Conservation (phyloP, 2,329 filamentous ascomycete genomes). For the Pseudogymnoascus sp. region DNA sequence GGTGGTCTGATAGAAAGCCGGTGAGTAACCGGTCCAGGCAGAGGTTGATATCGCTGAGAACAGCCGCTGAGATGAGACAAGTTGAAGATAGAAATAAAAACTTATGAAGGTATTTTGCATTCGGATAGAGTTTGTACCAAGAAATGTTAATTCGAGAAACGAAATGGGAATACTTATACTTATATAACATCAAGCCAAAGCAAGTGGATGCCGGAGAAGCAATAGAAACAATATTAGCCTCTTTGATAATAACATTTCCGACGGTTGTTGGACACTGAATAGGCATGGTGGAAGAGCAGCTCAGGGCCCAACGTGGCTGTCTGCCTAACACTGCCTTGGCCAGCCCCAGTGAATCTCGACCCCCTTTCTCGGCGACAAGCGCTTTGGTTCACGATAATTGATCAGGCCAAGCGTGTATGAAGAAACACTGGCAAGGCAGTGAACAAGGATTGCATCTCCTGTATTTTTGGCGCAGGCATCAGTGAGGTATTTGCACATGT, state of each 20-base stretch:
- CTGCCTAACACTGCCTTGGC: slow-evolving; percentile 8
- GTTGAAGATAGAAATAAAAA: background rate
- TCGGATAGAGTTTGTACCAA: background rate
- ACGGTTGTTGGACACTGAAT: slow-evolving; percentile 5
- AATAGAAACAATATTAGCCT: slow-evolving; percentile 4
- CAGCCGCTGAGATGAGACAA: background rate
- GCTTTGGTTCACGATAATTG: background rate
- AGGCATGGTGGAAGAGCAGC: background rate
- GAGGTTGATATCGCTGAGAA: background rate
- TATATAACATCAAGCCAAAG: slow-evolving; percentile 1
- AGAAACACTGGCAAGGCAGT: background rate
- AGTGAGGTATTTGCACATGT: background rate
- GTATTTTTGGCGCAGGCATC: background rate
- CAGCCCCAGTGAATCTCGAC: background rate
- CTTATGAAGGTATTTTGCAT: background rate
- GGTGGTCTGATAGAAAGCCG: background rate
- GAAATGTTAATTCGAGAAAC: background rate
- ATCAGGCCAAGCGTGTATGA: background rate
- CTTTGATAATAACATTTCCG: background rate
- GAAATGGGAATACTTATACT: slow-evolving; percentile 6
- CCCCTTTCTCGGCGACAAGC: background rate
- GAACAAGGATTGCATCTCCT: background rate
- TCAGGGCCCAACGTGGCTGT: background rate
- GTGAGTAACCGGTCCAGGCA: background rate
- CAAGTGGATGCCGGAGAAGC: background rate